Conservation (phyloP, 2,329 filamentous ascomycete species). For the Pseudogymnoascus sp. region DNA sequence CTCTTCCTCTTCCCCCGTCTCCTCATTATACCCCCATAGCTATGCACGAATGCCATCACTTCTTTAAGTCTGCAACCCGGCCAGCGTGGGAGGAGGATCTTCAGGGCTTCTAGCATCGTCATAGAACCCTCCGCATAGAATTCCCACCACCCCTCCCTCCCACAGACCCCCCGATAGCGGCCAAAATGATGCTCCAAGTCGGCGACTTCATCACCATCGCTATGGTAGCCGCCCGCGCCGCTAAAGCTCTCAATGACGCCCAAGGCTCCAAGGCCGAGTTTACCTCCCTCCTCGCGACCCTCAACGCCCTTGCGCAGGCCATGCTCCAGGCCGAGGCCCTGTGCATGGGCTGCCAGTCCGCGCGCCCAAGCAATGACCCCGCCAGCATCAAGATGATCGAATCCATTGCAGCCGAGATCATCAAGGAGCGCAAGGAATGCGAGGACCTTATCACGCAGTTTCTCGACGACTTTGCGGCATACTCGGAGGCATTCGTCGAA, state of each 20-base stretch:
- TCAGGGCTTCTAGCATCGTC: neutral
- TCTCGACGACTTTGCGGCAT: neutral
- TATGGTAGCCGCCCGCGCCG: neutral
- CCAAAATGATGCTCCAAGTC: constrained; percentile 1
- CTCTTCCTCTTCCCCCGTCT: neutral
- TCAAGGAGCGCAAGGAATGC: constrained; percentile 1
- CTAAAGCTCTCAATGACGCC: neutral
- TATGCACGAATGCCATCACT: neutral
- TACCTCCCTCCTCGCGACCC: neutral
- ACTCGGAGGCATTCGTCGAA: neutral
- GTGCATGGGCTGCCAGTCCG: neutral
- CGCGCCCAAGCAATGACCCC: neutral
- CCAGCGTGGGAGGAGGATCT: neutral
- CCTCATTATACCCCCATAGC: neutral
- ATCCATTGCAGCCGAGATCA: neutral
- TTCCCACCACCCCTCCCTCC: neutral
- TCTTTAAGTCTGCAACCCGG: neutral
- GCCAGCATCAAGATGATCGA: neutral
- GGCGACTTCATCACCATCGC: neutral
- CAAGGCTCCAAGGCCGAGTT: neutral
- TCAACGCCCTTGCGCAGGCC: neutral
- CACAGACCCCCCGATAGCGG: neutral
- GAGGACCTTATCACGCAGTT: neutral
- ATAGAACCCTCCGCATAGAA: neutral
- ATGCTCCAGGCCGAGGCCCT: neutral